Conservation (phyloP, 805 yeast genomes). For the Metschnikowia baotianmanensis region DNA sequence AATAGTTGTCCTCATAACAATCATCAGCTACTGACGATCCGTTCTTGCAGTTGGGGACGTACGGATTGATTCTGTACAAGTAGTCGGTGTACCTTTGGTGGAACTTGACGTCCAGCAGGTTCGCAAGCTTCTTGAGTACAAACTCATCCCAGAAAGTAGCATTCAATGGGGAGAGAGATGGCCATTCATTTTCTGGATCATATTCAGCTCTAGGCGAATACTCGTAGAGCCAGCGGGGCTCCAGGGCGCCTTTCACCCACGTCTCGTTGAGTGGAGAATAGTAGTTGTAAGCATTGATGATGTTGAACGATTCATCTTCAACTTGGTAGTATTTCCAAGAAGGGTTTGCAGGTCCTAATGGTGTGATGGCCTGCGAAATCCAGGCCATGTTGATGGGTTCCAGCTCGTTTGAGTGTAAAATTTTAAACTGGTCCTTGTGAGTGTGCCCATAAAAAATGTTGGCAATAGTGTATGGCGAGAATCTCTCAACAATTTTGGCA, state of each 20-base stretch:
- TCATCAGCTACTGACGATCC: slow-evolving; percentile 10
- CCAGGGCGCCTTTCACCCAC: slow-evolving; percentile 49
- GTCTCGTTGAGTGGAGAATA: slow-evolving; percentile 61
- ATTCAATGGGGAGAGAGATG: slow-evolving; percentile 55
- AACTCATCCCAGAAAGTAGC: slow-evolving; percentile 63
- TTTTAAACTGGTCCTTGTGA: slow-evolving; percentile 64
- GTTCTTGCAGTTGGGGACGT: slow-evolving; percentile 36
- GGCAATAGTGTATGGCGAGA: slow-evolving; percentile 66
- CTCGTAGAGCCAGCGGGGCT: slow-evolving; percentile 61
- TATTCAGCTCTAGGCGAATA: slow-evolving; percentile 64
- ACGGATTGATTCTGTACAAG: slow-evolving; percentile 56
- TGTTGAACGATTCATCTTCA: slow-evolving; percentile 56
- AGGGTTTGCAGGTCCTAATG: slow-evolving; percentile 59
- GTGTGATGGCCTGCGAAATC: slow-evolving; percentile 67
- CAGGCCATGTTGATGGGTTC: slow-evolving; percentile 55
- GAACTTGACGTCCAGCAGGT: slow-evolving; percentile 34
- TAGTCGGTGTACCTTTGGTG: slow-evolving; percentile 50
- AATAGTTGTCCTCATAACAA: slow-evolving; percentile 19
- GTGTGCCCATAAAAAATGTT: slow-evolving; percentile 71
- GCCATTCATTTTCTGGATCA: slow-evolving; percentile 54
- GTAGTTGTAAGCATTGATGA: slow-evolving; percentile 59
- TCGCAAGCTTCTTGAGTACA: slow-evolving; percentile 47
- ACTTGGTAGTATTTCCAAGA: slow-evolving; percentile 72
- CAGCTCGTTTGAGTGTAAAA: slow-evolving; percentile 45
- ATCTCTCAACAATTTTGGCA: slow-evolving; percentile 58